Evolutionary conservation across 208 protist species (phyloP).

Genomic region (Crithidia sp.): DNA sequence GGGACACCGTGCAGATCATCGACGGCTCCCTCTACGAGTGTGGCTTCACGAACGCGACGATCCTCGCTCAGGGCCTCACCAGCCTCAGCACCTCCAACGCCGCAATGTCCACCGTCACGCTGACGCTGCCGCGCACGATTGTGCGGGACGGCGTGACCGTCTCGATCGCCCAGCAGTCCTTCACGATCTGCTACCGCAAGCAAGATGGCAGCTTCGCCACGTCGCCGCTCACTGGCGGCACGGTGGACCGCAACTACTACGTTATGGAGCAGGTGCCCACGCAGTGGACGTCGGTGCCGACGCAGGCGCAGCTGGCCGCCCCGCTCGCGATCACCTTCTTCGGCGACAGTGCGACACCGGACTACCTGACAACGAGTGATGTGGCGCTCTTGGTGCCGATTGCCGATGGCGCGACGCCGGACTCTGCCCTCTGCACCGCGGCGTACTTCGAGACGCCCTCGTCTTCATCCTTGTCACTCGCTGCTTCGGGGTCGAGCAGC

Average conservation of each 20-base stretch:
- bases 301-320: conserved; percentile 53
- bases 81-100: conserved; percentile 14
- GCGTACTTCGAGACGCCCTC: background rate
- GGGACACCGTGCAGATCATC: conserved; percentile 73
- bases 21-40: conserved; percentile 78
- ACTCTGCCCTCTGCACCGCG: background rate
- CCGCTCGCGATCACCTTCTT: conserved; percentile 71
- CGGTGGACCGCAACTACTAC: conserved; percentile 66
- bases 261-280: conserved; percentile 50
- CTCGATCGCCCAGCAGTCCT: conserved; percentile 13
- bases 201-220: conserved; percentile 71
- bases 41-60: conserved; percentile 73
- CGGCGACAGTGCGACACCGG: conserved; percentile 30
- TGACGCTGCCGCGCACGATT: conserved; percentile 24
- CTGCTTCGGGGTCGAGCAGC: background rate
- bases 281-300: conserved; percentile 54
- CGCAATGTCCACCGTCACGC: conserved; percentile 20
- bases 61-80: conserved; percentile 45
- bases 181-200: conserved; percentile 82
- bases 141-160: background rate
- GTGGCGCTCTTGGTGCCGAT: conserved; percentile 64
- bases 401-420: conserved; percentile 13
- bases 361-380: conserved; percentile 60
- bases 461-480: background rate
- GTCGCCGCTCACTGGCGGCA: conserved; percentile 40